Conservation (phyloP, 345 rosid genomes). For the Citrus maxima region DNA sequence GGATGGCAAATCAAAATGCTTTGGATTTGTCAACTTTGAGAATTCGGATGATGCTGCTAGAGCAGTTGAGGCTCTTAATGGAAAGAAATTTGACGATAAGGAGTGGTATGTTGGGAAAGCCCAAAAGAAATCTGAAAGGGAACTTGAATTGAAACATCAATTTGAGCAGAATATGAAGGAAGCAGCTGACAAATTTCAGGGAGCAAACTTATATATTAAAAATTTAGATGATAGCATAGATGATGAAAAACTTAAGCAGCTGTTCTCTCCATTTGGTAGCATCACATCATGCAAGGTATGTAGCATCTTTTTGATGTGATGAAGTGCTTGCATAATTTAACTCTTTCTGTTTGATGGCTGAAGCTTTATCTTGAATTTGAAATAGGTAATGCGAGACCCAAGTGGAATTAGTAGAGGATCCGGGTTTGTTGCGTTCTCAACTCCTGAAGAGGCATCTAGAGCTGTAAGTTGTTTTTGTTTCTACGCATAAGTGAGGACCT, state of each 20-base stretch:
- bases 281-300: slow-evolving; percentile 91
- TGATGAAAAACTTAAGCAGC: slow-evolving; percentile 86
- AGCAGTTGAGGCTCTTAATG: slow-evolving; percentile 86
- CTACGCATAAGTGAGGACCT: not conserved
- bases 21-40: slow-evolving; percentile 96
- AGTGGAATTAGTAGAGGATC: slow-evolving; percentile 76
- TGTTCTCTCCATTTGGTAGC: slow-evolving; percentile 71
- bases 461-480: slow-evolving; percentile 53
- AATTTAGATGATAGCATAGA: slow-evolving; percentile 77
- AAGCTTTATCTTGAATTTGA: slow-evolving; percentile 6
- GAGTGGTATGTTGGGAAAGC: slow-evolving; percentile 97
- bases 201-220: slow-evolving; percentile 82
- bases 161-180: slow-evolving; percentile 85
- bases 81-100: slow-evolving; percentile 69
- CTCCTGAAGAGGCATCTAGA: slow-evolving; percentile 78
- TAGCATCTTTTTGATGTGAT: not conserved
- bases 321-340: not conserved
- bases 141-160: slow-evolving; percentile 53
- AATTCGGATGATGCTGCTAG: slow-evolving; percentile 81
- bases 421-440: slow-evolving; percentile 76
- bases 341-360: not conserved
- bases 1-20: slow-evolving; percentile 79
- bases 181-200: slow-evolving; percentile 79
- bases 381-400: slow-evolving; percentile 80
- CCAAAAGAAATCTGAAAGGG: slow-evolving; percentile 86